A percentile compares a stretch with the other conserved stretches of the same genome.
These are phyloP conservation scores for Apodospora peruviana DNA, from an alignment of 495 filamentous ascomycete genomes.

Conservation along the genomic window DNA sequence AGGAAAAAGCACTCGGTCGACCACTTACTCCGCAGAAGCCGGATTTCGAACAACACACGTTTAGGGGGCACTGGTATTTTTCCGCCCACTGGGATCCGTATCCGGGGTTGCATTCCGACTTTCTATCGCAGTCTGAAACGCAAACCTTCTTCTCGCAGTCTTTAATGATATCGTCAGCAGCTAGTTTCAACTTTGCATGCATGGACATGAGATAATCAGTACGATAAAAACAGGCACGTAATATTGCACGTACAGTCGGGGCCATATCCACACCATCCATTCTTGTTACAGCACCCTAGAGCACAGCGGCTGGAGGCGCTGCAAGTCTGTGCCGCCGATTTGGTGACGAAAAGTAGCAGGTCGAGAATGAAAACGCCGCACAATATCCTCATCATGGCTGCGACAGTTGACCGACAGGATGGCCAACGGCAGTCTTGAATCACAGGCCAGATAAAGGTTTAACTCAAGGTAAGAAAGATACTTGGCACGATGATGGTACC, in stretches of 20 bases:
- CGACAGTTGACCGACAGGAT: too few relatives aligned
- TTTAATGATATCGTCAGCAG: not conserved
- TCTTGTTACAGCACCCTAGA: not conserved
- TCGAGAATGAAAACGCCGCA: not conserved
- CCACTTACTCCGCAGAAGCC: constrained; percentile 19
- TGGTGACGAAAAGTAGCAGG: not conserved
- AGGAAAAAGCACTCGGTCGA: not conserved
- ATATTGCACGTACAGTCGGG: not conserved
- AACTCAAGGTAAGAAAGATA: too few relatives aligned
- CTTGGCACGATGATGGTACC: too few relatives aligned
- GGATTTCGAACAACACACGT: constrained; percentile 15
- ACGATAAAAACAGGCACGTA: too few relatives aligned
- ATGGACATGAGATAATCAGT: not conserved
- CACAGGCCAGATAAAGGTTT: too few relatives aligned
- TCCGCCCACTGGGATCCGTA: not conserved
- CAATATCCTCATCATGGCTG: too few relatives aligned
- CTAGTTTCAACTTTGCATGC: not conserved
- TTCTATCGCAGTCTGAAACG: constrained; percentile 5
- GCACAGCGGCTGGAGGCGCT: not conserved
- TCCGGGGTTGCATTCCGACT: constrained; percentile 4
- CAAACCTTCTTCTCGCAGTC: not conserved
- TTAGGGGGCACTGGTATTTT: constrained; percentile 15
- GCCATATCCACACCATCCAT: not conserved
- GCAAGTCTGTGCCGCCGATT: not conserved
- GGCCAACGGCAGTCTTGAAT: too few relatives aligned